Percentiles rank a stretch among this genome's conserved stretches.
Evolutionary conservation across 345 rosid species (phyloP).

Genomic region (Sonneratia caseolaris): DNA sequence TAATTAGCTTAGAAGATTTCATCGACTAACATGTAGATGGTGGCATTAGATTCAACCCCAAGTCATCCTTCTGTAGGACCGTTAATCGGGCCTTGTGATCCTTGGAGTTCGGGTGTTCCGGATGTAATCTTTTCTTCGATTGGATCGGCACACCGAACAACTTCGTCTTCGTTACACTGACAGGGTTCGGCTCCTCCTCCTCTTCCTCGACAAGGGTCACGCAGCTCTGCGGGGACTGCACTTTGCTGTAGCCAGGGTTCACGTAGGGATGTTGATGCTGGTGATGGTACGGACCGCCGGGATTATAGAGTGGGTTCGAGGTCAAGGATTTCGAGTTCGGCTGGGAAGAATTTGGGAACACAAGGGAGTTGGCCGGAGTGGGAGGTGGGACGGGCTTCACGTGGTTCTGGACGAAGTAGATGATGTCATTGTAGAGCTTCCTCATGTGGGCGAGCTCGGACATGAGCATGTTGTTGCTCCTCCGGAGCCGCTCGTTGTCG

Average conservation of each 20-base stretch:
- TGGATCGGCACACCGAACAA: constrained; percentile 69
- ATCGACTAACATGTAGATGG: constrained; percentile 23
- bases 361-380: constrained; percentile 11
- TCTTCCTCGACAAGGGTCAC: constrained; percentile 8
- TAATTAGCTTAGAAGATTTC: neutral
- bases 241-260: constrained; percentile 22
- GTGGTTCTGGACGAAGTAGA: constrained; percentile 87
- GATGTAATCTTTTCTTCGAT: constrained; percentile 43
- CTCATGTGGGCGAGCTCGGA: constrained; percentile 54
- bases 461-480: constrained; percentile 38
- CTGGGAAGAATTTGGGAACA: neutral
- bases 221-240: constrained; percentile 9
- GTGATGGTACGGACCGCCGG: neutral
- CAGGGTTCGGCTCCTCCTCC: constrained; percentile 20
- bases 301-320: neutral
- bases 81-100: constrained; percentile 44
- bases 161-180: constrained; percentile 22
- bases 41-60: constrained; percentile 78
- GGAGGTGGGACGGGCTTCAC: constrained; percentile 75
- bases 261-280: constrained; percentile 27
- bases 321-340: neutral
- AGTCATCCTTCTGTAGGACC: constrained; percentile 60
- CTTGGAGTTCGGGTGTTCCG: constrained; percentile 23
- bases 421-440: constrained; percentile 85
- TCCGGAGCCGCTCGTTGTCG: constrained; percentile 38